A percentile compares a stretch with the other conserved stretches of the same genome.
Evolutionary conservation across 345 rosid species (phyloP).

Genomic region (Carallia pectinifolia): DNA sequence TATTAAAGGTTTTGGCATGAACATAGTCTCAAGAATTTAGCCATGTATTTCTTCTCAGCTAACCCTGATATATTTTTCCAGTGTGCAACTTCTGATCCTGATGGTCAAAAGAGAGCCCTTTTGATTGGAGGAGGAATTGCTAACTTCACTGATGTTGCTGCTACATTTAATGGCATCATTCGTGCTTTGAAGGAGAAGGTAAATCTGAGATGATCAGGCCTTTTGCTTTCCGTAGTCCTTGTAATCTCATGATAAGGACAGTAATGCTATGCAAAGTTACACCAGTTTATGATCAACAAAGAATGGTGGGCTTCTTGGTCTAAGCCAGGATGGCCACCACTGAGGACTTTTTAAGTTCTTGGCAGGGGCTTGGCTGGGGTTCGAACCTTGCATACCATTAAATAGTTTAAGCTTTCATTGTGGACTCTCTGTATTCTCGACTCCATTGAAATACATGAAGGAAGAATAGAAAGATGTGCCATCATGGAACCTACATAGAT

Average conservation of each 20-base stretch:
- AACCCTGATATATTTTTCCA: constrained; percentile 23
- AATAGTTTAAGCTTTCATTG: too few relatives aligned
- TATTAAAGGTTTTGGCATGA: too few relatives aligned
- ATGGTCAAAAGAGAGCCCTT: constrained; percentile 82
- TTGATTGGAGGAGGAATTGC: constrained; percentile 98
- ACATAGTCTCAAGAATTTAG: neutral
- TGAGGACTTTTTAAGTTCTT: too few relatives aligned
- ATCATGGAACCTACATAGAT: too few relatives aligned
- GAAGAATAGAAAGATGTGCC: too few relatives aligned
- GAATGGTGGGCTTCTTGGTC: too few relatives aligned
- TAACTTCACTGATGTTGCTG: constrained; percentile 93
- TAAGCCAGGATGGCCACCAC: too few relatives aligned
- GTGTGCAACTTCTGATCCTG: constrained; percentile 92
- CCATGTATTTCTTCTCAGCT: constrained; percentile 9
- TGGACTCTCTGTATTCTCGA: too few relatives aligned
- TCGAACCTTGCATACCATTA: too few relatives aligned
- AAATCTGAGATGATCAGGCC: neutral
- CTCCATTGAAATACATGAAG: too few relatives aligned
- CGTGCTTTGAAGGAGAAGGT: constrained; percentile 72
- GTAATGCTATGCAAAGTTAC: neutral
- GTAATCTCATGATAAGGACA: neutral
- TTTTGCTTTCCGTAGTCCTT: neutral
- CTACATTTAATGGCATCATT: constrained; percentile 93
- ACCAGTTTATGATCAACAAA: too few relatives aligned
- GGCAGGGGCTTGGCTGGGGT: too few relatives aligned